A percentile compares a stretch with the other conserved stretches of the same genome.
These are phyloP conservation scores for Boletus sp. DNA, from an alignment of 1,284 basidiomycete species.

Conservation along the genomic window DNA sequence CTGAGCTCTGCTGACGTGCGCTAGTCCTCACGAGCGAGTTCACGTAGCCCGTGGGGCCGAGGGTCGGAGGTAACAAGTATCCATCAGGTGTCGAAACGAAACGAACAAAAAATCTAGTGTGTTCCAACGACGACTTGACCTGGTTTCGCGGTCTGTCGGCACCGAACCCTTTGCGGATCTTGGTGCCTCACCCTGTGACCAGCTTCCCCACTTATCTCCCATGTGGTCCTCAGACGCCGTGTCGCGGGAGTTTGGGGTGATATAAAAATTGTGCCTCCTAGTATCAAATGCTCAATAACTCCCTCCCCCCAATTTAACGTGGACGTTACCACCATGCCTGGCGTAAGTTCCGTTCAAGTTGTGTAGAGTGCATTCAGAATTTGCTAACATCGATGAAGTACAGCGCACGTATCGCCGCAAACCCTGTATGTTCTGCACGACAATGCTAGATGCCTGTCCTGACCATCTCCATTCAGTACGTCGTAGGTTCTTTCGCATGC, in stretches of 20 bases:
- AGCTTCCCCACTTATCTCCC: conserved; percentile 1
- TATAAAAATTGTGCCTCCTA: conserved; percentile 13
- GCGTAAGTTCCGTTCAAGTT: conserved; percentile 16
- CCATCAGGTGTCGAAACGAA: not conserved
- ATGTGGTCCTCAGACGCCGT: conserved; percentile 4
- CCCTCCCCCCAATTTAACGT: not conserved
- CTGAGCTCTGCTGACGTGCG: not conserved
- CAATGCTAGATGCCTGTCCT: conserved; percentile 2
- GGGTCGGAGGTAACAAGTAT: not conserved
- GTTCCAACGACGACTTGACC: not conserved
- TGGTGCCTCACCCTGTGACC: conserved; percentile 1
- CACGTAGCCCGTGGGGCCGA: not conserved
- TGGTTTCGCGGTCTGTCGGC: not conserved
- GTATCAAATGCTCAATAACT: not conserved
- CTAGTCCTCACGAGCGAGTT: not conserved
- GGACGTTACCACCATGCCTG: conserved; percentile 19
- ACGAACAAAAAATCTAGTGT: not conserved
- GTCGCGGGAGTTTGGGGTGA: not conserved
- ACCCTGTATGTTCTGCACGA: conserved; percentile 39
- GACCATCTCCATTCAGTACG: conserved; percentile 39
- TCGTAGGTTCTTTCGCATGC: conserved; percentile 75
- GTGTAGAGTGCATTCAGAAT: not conserved
- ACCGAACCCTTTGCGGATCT: not conserved
- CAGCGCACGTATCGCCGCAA: conserved; percentile 46
- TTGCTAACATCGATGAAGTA: conserved; percentile 34